phyloP scores from a whole-genome alignment of 2,329 filamentous ascomycete species.

The Drechslerella coelobrocha region DNA sequence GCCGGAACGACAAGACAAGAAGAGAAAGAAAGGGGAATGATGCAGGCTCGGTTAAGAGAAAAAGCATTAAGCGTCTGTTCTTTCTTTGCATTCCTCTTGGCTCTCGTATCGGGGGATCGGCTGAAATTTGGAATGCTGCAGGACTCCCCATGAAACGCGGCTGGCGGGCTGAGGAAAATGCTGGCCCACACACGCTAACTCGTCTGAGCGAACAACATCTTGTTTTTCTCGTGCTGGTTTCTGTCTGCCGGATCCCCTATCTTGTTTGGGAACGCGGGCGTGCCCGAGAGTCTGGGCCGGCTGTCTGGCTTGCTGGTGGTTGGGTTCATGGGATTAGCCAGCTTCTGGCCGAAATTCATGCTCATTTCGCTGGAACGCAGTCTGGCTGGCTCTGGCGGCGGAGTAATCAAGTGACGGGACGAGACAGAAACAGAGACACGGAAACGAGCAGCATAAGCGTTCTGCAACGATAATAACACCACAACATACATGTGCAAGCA shows the following conservation, averaged over 20 bases:
- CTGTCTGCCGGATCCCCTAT: constrained; percentile 34
- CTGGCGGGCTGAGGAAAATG: neutral
- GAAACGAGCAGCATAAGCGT: neutral
- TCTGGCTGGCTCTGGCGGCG: neutral
- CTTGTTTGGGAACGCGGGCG: constrained; percentile 35
- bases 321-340: constrained; percentile 38
- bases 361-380: constrained; percentile 46
- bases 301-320: neutral
- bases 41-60: too few species aligned
- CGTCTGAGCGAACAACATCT: neutral
- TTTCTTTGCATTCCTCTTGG: too few species aligned
- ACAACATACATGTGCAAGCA: too few species aligned
- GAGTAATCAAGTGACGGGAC: neutral
- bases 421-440: neutral
- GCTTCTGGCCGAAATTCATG: constrained; percentile 16
- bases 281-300: constrained; percentile 40
- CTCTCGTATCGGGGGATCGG: neutral
- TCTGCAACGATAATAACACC: too few species aligned
- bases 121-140: neutral
- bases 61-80: too few species aligned
- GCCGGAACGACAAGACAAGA: too few species aligned
- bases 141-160: constrained; percentile 26
- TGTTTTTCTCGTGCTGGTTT: neutral
- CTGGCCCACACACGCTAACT: neutral
- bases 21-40: too few species aligned